These are phyloP conservation scores for Dipteronia dyeriana DNA, from an alignment of 345 rosid species.

Conservation along the genomic window DNA sequence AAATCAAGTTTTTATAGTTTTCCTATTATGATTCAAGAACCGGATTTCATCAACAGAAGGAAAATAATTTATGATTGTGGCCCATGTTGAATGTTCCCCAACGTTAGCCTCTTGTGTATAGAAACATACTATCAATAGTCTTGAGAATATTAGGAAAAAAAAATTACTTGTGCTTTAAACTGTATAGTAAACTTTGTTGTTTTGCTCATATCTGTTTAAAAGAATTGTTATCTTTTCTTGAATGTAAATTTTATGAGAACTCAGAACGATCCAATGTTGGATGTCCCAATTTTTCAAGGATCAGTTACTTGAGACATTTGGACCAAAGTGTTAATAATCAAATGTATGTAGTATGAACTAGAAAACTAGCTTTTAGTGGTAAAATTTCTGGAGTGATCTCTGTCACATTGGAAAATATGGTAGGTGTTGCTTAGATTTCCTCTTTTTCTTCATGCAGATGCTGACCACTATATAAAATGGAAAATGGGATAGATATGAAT, in stretches of 20 bases:
- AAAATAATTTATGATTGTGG: background rate
- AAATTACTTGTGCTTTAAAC: background rate
- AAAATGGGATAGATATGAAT: conserved; percentile 33
- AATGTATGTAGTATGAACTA: conserved; percentile 9
- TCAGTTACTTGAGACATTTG: conserved; percentile 7
- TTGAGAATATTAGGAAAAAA: background rate
- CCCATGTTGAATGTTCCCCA: background rate
- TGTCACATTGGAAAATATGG: background rate
- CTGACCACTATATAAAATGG: conserved; percentile 29
- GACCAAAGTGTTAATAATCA: conserved; percentile 2
- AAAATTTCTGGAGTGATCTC: conserved; percentile 1
- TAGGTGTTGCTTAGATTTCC: conserved; percentile 8
- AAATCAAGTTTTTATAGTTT: background rate
- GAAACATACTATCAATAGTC: background rate
- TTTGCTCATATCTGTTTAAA: background rate
- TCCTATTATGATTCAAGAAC: background rate
- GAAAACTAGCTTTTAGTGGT: conserved; percentile 9
- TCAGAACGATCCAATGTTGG: no score
- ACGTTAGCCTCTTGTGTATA: background rate
- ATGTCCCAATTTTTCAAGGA: background rate
- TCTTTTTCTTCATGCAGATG: conserved; percentile 3
- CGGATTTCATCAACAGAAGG: background rate
- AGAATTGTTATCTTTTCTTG: background rate
- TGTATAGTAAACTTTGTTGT: background rate
- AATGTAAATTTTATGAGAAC: no score